Percentiles rank a stretch among this genome's conserved stretches.
Evolutionary conservation across 2,329 filamentous ascomycete species (phyloP).

Genomic region (Fusarium sp.): DNA sequence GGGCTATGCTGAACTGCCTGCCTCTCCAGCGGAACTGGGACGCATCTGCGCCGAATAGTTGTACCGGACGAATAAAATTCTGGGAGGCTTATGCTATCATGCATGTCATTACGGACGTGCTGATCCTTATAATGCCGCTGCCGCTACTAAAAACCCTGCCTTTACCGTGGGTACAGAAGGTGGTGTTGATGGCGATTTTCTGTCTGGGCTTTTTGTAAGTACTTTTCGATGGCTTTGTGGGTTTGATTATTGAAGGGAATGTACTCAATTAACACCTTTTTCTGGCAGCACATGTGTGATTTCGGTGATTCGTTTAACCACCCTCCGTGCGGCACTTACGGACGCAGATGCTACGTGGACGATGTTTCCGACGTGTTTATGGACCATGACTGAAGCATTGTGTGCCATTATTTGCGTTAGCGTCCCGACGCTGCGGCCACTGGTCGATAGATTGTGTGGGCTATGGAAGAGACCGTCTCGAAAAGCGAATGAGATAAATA

Average conservation of each 20-base stretch:
- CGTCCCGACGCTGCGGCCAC: neutral
- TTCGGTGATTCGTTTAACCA: neutral
- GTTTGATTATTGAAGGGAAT: neutral
- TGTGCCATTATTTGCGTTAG: neutral
- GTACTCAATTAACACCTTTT: neutral
- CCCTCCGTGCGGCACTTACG: neutral
- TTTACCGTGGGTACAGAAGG: neutral
- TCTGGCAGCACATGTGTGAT: neutral
- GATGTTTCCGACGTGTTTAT: neutral
- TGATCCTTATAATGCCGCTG: neutral
- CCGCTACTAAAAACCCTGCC: neutral
- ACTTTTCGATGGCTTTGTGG: neutral
- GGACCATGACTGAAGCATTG: neutral
- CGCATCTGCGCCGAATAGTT: neutral
- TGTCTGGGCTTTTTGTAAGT: neutral
- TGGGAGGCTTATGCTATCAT: neutral
- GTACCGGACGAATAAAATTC: neutral
- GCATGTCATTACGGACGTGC: neutral
- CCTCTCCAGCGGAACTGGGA: neutral
- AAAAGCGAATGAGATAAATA: neutral
- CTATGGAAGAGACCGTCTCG: neutral
- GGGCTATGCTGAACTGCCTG: neutral
- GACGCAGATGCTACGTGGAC: neutral
- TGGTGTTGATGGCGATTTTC: neutral
- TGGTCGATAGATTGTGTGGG: neutral